phyloP scores from a whole-genome alignment of 2,329 filamentous ascomycete species.

The Botryotinia convoluta region DNA sequence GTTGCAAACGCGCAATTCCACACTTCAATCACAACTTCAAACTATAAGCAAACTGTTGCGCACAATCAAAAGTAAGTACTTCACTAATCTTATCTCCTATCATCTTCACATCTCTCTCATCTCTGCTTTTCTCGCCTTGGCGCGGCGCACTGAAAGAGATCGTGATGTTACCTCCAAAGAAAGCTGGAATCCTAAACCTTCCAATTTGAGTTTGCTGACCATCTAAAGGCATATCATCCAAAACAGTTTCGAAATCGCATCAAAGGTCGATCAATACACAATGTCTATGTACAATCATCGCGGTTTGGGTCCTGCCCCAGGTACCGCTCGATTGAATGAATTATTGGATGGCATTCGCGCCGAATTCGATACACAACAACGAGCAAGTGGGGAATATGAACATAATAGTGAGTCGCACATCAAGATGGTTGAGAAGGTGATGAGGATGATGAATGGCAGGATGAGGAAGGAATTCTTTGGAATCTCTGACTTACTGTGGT shows the following conservation, averaged over 20 bases:
- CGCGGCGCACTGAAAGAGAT: slow-evolving; percentile 1
- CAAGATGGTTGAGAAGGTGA: background rate
- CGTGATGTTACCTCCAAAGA: background rate
- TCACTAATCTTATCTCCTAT: background rate
- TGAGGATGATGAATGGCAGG: background rate
- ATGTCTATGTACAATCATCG: slow-evolving; percentile 91
- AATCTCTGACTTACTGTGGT: background rate
- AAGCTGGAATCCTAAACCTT: background rate
- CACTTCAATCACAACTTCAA: slow-evolving; percentile 1
- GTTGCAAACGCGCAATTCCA: slow-evolving; percentile 9
- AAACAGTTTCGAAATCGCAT: background rate
- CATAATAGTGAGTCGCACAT: slow-evolving; percentile 74
- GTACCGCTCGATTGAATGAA: slow-evolving; percentile 72
- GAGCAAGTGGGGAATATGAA: slow-evolving; percentile 82
- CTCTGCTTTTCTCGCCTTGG: background rate
- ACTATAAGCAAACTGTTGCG: background rate
- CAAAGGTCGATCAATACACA: slow-evolving; percentile 1
- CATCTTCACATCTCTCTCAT: background rate
- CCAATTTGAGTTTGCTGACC: background rate
- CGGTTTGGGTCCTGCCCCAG: slow-evolving; percentile 71
- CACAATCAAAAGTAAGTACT: background rate
- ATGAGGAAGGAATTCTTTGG: background rate
- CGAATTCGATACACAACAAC: slow-evolving; percentile 85
- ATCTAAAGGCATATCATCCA: background rate
- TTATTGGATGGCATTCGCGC: slow-evolving; percentile 85